Conservation (phyloP, 176 grass and related monocot genomes). For the Phragmites australis region DNA sequence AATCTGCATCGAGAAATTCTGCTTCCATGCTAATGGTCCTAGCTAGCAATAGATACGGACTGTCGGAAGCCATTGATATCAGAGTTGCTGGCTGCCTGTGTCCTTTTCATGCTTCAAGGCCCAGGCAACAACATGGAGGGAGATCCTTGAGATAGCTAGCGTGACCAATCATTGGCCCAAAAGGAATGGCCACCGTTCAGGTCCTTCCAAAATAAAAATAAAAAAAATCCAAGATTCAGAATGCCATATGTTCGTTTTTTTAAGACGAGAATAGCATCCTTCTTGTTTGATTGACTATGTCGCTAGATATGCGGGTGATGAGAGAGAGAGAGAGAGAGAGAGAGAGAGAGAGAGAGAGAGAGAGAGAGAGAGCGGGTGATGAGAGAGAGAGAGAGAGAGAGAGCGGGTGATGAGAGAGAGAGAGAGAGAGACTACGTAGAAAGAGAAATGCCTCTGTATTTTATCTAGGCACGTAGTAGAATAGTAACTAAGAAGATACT, state of each 20-base stretch:
- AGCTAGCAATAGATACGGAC: neutral
- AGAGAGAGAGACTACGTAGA: no score
- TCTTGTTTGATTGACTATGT: neutral
- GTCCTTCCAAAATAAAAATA: neutral
- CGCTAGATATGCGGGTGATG: neutral
- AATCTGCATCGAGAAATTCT: neutral
- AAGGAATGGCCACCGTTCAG: constrained; percentile 14
- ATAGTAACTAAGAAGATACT: neutral
- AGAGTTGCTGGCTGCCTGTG: neutral
- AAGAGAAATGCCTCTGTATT: no score
- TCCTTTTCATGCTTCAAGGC: neutral
- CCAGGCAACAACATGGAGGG: no score
- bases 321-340: neutral
- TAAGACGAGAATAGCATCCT: neutral
- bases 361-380: no score
- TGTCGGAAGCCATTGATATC: constrained; percentile 2
- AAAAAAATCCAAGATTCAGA: neutral
- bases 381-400: no score
- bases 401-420: no score
- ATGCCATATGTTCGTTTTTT: neutral
- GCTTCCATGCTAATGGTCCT: neutral
- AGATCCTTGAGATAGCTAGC: no score
- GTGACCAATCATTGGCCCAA: constrained; percentile 1
- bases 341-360: no score
- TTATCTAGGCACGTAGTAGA: neutral